Evolutionary conservation across 306 rosid genomes (phyloP).

Genomic region (Acacia crassicarpa): DNA sequence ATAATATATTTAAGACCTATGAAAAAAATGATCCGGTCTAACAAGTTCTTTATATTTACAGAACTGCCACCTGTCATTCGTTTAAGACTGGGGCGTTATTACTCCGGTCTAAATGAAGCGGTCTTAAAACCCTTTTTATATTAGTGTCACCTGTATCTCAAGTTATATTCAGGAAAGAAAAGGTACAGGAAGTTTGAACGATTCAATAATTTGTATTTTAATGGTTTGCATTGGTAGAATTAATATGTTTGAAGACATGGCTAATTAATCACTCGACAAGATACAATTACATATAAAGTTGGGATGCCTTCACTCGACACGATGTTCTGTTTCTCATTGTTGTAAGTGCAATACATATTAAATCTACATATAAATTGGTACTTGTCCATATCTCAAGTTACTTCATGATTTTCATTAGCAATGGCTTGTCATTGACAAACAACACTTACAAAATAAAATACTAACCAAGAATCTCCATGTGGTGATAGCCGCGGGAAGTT

Average conservation of each 20-base stretch:
- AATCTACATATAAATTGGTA: background rate
- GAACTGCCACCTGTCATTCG: no score
- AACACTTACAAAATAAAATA: slow-evolving; percentile 34
- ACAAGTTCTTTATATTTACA: no score
- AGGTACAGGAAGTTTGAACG: background rate
- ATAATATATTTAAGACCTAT: no score
- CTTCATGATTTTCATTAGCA: slow-evolving; percentile 23
- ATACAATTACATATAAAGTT: background rate
- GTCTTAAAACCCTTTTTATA: no score
- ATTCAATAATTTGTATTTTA: no score
- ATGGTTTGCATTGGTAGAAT: background rate
- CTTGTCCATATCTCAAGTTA: background rate
- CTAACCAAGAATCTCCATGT: slow-evolving; percentile 99
- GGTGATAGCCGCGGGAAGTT: slow-evolving; percentile 95
- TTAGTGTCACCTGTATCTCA: background rate
- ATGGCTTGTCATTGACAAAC: slow-evolving; percentile 19
- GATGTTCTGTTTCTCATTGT: background rate
- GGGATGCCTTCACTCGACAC: no score
- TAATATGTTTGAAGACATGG: background rate
- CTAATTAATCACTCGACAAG: background rate
- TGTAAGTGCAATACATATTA: slow-evolving; percentile 16
- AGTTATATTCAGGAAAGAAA: background rate
- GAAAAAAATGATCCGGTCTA: no score
- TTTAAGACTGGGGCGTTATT: no score
- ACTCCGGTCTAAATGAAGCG: no score